Percentiles rank a stretch among this genome's conserved stretches.
Evolutionary conservation across 2,329 filamentous ascomycete species (phyloP).

Genomic region (Zalaria obscura): DNA sequence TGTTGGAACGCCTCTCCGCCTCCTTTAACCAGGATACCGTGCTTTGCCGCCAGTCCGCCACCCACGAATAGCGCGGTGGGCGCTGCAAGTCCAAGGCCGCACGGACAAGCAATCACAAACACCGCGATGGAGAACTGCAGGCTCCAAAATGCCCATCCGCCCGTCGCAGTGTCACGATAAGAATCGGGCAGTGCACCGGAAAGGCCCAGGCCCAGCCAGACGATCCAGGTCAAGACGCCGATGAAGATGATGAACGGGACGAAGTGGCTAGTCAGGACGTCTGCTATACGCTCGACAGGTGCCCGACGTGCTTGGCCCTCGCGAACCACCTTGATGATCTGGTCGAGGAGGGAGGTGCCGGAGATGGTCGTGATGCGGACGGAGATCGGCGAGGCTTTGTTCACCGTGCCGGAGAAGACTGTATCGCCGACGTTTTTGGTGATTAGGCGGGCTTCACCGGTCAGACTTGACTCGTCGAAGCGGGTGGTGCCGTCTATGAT

Average conservation of each 20-base stretch:
- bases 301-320: constrained; percentile 66
- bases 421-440: constrained; percentile 48
- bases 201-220: constrained; percentile 54
- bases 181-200: constrained; percentile 41
- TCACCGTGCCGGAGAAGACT: constrained; percentile 62
- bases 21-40: constrained; percentile 71
- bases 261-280: constrained; percentile 61
- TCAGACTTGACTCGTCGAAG: constrained; percentile 86
- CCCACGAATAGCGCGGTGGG: constrained; percentile 76
- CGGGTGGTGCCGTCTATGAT: constrained; percentile 42
- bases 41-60: constrained; percentile 61
- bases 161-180: constrained; percentile 39
- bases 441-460: constrained; percentile 58
- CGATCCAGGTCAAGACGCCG: constrained; percentile 55
- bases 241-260: constrained; percentile 58
- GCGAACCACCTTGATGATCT: constrained; percentile 62
- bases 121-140: constrained; percentile 76
- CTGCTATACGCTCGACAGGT: constrained; percentile 61
- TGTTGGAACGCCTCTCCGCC: constrained; percentile 79
- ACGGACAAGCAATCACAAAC: constrained; percentile 77
- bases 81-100: constrained; percentile 70
- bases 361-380: constrained; percentile 49
- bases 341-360: constrained; percentile 63
- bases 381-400: constrained; percentile 49
- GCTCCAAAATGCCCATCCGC: constrained; percentile 60